These are phyloP conservation scores for Wickerhamiella cacticola DNA, from an alignment of 805 yeast genomes.

Conservation along the genomic window DNA sequence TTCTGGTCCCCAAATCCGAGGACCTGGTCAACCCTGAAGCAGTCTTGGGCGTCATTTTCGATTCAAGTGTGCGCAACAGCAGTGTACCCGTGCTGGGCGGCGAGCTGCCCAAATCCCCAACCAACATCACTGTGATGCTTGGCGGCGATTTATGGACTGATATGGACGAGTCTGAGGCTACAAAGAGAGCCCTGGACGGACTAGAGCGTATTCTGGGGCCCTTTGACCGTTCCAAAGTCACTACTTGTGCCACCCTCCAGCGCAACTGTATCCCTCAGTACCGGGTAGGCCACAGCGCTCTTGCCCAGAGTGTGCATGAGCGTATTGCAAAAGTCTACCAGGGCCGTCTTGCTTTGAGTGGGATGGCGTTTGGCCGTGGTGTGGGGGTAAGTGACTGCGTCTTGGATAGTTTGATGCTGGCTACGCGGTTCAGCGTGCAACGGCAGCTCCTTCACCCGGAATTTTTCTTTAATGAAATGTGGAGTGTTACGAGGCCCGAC, in stretches of 20 bases:
- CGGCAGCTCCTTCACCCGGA: slow-evolving; percentile 26
- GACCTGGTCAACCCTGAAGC: slow-evolving; percentile 39
- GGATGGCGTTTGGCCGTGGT: slow-evolving; percentile 68
- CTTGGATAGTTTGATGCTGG: slow-evolving; percentile 47
- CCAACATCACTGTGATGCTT: slow-evolving; percentile 77
- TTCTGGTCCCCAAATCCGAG: slow-evolving; percentile 54
- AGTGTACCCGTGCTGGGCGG: slow-evolving; percentile 27
- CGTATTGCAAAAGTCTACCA: slow-evolving; percentile 30
- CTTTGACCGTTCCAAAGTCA: slow-evolving; percentile 24
- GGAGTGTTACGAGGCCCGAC: slow-evolving; percentile 22
- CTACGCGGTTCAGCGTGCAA: slow-evolving; percentile 30
- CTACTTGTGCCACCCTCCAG: slow-evolving; percentile 34
- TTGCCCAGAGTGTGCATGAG: slow-evolving; percentile 30
- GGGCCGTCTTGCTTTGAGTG: slow-evolving; percentile 48
- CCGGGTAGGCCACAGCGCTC: slow-evolving; percentile 51
- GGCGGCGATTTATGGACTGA: slow-evolving; percentile 61
- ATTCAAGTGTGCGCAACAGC: slow-evolving; percentile 66
- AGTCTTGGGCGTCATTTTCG: slow-evolving; percentile 79
- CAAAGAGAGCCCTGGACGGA: slow-evolving; percentile 30
- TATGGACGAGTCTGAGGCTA: slow-evolving; percentile 23
- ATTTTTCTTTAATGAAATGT: slow-evolving; percentile 25
- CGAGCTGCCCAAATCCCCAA: slow-evolving; percentile 30
- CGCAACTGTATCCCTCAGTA: slow-evolving; percentile 67
- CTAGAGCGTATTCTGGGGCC: slow-evolving; percentile 32
- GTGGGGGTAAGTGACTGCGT: slow-evolving; percentile 88